Evolutionary conservation across 805 yeast species (phyloP), one percentile per base, ranked within the genome.

Genomic region (Pichia californica): DNA sequence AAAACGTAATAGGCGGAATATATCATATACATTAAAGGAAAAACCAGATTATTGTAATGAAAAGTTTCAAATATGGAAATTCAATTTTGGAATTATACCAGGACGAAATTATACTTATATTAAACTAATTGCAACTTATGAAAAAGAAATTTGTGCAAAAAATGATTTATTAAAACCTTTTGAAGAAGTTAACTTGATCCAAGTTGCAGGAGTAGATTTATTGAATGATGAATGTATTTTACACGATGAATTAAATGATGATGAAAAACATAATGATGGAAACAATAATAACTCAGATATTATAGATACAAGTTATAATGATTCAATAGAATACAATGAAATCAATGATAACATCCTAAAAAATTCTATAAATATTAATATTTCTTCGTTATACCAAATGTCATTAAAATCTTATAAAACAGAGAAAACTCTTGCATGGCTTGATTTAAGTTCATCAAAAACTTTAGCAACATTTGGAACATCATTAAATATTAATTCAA

Each of bases 371-470:
- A 27, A 35, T 3, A 23, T 44, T 3, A 13, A 31, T 15, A 36
- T 59, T 20, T 48, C 53, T 9, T 60, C 63, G 1, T 40, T 59
- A 6, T 59, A 55, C 32, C 59, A 56, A 43, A 57, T 58, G 60
- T 41, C 55, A 36, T 51, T 59, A 40, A 54, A 51, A 35, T 57
- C 55, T 6, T 48, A 53, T 21, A 54, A 49, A 31, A 46, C 59
- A 10, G 62, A 58, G 30, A 57, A 57, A 36, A 48, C 50, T 6
- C 31, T 59, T n/a, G 47, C 59, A 2, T 57, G 60, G 25, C 43
- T 59, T 25, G 62, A 59, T 27, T 40, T 59, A 9, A 36, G 41
- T 6, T 38, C 55, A 3, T 55, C 61, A 1, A 49, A 49, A 25
- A 25, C 39, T 13, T 20, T 57, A 2, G 48, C 41, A 27, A 54